phyloP scores from a whole-genome alignment of 2,329 filamentous ascomycete genomes.

The Diaporthe amygdali region DNA sequence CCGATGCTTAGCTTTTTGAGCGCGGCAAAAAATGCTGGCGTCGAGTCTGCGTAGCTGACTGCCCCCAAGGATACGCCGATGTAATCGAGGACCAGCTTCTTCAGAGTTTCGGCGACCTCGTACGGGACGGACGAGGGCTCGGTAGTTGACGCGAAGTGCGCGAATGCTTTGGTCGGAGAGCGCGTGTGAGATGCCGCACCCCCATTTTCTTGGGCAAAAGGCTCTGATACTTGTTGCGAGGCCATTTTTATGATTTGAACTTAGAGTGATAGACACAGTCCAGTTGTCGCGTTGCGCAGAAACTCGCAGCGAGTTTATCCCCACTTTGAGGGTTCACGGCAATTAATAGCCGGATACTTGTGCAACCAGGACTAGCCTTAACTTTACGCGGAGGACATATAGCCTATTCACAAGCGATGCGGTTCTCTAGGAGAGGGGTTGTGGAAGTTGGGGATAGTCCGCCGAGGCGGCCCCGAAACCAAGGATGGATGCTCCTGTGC shows the following conservation, averaged over 20 bases:
- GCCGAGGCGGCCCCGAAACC: not conserved
- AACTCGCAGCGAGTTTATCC: not conserved
- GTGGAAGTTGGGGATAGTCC: not conserved
- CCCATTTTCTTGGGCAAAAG: not conserved
- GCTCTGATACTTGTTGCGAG: not conserved
- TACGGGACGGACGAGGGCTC: not conserved
- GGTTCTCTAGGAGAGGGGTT: not conserved
- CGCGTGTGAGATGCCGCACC: not conserved
- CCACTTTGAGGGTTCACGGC: not conserved
- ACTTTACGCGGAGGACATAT: not conserved
- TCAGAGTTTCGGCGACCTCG: not conserved
- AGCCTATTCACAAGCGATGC: not conserved
- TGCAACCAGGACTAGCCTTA: not conserved
- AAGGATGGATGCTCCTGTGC: no score
- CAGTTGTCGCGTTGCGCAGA: no score
- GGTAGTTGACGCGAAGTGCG: not conserved
- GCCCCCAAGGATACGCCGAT: not conserved
- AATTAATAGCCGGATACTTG: not conserved
- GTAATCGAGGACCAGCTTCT: constrained; percentile 9
- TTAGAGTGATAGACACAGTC: not conserved
- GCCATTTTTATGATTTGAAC: not conserved
- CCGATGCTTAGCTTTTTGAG: not conserved
- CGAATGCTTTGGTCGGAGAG: not conserved
- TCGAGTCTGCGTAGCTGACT: constrained; percentile 1
- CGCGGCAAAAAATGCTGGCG: not conserved